Conservation (phyloP, 2,329 filamentous ascomycete genomes). For the Fusarium xylarioides region DNA sequence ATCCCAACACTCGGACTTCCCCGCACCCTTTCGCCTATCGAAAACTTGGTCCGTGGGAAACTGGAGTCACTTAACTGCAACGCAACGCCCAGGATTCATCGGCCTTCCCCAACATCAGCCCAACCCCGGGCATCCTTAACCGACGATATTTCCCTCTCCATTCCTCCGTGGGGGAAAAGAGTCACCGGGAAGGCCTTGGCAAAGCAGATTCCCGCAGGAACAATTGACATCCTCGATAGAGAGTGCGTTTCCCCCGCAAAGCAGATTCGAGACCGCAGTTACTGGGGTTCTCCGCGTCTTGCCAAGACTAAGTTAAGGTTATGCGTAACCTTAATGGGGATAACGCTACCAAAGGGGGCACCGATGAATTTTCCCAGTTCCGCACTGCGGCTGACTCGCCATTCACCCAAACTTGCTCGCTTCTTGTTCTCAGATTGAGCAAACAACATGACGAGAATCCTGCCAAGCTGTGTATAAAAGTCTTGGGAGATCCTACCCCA, state of each 20-base stretch:
- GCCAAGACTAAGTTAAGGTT: neutral
- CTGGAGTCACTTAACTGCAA: neutral
- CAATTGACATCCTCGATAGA: neutral
- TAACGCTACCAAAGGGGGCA: neutral
- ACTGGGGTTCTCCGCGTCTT: constrained; percentile 2
- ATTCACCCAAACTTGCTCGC: neutral
- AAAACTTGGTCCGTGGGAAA: neutral
- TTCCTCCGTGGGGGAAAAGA: neutral
- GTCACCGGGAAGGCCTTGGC: neutral
- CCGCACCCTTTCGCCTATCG: neutral
- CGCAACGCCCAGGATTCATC: neutral
- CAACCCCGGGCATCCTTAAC: neutral
- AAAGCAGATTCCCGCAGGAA: neutral
- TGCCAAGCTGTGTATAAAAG: neutral
- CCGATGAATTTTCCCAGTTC: neutral
- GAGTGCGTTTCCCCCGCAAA: neutral
- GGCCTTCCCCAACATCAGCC: neutral
- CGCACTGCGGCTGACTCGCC: neutral
- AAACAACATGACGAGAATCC: neutral
- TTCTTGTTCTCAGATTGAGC: neutral
- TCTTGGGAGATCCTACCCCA: neutral
- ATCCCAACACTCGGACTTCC: neutral
- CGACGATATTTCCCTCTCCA: neutral
- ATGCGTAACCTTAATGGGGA: neutral
- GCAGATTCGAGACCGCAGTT: neutral